A percentile compares a stretch with the other conserved stretches of the same genome.
These are phyloP conservation scores for Medicago arabica DNA, from an alignment of 306 rosid genomes.

Conservation along the genomic window DNA sequence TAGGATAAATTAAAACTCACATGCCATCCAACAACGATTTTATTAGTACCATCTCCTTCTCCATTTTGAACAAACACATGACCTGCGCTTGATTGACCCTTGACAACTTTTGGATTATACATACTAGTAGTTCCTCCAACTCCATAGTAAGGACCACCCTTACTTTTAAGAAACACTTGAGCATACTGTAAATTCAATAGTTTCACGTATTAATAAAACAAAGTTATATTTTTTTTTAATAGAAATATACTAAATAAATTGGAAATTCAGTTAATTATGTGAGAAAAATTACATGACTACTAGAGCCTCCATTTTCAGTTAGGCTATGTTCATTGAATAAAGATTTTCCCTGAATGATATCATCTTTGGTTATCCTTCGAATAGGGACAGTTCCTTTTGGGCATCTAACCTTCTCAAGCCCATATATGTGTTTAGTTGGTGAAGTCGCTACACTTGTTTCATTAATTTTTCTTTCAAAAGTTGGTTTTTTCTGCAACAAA, in stretches of 20 bases:
- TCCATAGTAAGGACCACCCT: not conserved
- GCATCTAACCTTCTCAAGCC: not conserved
- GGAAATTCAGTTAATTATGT: too few relatives aligned
- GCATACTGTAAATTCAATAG: not conserved
- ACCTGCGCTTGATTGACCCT: not conserved
- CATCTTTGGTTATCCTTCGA: slow-evolving; percentile 3
- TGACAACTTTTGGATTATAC: not conserved
- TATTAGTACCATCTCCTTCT: not conserved
- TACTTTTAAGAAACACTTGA: not conserved
- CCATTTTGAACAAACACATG: slow-evolving; percentile 16
- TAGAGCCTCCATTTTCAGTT: rapidly evolving
- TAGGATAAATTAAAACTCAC: slow-evolving; percentile 17
- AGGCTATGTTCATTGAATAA: not conserved
- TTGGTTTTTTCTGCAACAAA: not conserved
- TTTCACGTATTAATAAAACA: not conserved
- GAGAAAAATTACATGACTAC: slow-evolving; percentile 3
- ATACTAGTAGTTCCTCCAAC: not conserved
- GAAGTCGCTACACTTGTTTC: not conserved
- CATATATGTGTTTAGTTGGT: not conserved
- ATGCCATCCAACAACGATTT: slow-evolving; percentile 3
- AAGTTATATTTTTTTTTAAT: not conserved
- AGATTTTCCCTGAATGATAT: not conserved
- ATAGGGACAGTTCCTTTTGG: slow-evolving; percentile 15
- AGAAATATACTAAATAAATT: not conserved
- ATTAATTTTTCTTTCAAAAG: not conserved